These are phyloP conservation scores for Calonectria pteridis DNA, from an alignment of 2,329 filamentous ascomycete genomes.

Conservation along the genomic window DNA sequence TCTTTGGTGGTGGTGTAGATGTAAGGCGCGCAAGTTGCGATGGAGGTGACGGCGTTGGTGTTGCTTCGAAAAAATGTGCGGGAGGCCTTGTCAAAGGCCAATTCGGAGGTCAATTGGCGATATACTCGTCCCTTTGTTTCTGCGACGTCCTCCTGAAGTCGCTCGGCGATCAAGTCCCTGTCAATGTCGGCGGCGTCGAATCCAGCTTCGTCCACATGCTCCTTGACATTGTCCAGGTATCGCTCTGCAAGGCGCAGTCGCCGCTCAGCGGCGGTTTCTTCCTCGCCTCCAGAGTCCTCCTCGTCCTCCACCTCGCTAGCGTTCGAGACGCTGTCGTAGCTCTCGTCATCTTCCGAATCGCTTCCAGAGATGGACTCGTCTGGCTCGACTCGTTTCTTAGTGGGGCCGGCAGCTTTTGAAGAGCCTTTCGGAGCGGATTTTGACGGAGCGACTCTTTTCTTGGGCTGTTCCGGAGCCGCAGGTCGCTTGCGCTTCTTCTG, in stretches of 20 bases:
- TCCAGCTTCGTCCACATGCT: conserved; percentile 82
- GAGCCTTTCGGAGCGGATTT: conserved; percentile 57
- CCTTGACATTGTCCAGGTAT: conserved; percentile 90
- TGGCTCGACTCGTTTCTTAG: conserved; percentile 62
- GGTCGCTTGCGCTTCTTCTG: conserved; percentile 91
- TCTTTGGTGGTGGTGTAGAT: conserved; percentile 93
- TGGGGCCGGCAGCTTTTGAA: conserved; percentile 54
- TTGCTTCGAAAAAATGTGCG: conserved; percentile 84
- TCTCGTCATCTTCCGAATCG: conserved; percentile 76
- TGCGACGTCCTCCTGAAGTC: conserved; percentile 90
- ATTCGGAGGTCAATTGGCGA: conserved; percentile 78
- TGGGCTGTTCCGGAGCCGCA: conserved; percentile 65
- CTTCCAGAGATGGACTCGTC: conserved; percentile 90
- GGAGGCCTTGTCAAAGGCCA: conserved; percentile 76
- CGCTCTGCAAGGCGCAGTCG: conserved; percentile 88
- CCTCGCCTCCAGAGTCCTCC: conserved; percentile 75
- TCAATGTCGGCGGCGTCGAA: conserved; percentile 97
- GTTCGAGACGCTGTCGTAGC: conserved; percentile 53
- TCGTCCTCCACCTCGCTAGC: conserved; percentile 60
- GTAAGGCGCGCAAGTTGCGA: conserved; percentile 83
- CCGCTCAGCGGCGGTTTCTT: conserved; percentile 91
- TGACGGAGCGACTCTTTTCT: conserved; percentile 68
- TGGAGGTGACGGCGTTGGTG: conserved; percentile 80
- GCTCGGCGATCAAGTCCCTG: conserved; percentile 89
- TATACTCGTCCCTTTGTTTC: conserved; percentile 93